These are phyloP conservation scores for Hamamelis virginiana DNA, from an alignment of 164 flowering plant species.

Conservation along the genomic window DNA sequence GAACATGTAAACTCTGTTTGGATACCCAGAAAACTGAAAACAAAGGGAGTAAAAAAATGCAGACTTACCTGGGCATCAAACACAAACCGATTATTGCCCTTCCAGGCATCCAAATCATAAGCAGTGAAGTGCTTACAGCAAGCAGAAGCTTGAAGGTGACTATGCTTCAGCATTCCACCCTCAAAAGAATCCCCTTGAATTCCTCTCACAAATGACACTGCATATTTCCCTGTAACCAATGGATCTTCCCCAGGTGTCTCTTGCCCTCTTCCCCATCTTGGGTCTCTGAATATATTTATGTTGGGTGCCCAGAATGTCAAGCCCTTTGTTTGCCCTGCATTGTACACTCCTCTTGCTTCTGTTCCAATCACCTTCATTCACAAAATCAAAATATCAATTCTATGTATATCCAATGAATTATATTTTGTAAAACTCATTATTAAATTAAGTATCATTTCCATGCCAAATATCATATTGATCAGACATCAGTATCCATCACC, in stretches of 20 bases:
- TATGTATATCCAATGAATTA: no score
- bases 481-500: no score
- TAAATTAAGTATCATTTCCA: no score
- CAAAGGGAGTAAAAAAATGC: not conserved
- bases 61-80: conserved; percentile 71
- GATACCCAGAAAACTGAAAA: not conserved
- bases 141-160: conserved; percentile 75
- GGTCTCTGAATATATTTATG: conserved; percentile 85
- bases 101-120: conserved; percentile 87
- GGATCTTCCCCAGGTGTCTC: conserved; percentile 99
- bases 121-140: conserved; percentile 97
- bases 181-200: conserved; percentile 72
- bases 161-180: conserved; percentile 39
- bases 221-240: conserved; percentile 50
- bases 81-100: conserved; percentile 45
- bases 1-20: conserved; percentile 4
- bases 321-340: conserved; percentile 84
- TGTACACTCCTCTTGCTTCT: conserved; percentile 85
- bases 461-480: no score
- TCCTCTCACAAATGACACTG: conserved; percentile 78
- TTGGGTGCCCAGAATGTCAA: conserved; percentile 98
- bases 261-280: conserved; percentile 98
- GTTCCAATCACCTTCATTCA: conserved; percentile 53
- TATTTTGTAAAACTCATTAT: no score
- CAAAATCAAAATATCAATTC: not conserved